These are phyloP conservation scores for Tripterygium wilfordii DNA, from an alignment of 177 flowering plant species.

Conservation along the genomic window DNA sequence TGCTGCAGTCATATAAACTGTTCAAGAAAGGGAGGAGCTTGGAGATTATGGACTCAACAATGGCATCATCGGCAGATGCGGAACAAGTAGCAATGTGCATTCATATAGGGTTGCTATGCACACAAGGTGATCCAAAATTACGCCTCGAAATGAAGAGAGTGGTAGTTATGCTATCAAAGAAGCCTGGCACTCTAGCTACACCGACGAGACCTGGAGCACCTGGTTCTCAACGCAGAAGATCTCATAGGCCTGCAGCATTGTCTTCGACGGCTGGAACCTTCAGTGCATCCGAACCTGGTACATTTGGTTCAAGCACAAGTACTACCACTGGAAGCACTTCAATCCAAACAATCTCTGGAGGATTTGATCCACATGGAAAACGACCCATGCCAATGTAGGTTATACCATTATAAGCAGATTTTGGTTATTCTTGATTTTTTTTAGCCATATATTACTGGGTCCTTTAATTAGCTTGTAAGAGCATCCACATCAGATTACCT, in stretches of 20 bases:
- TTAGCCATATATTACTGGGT: no score
- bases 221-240: slow-evolving; percentile 42
- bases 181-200: slow-evolving; percentile 51
- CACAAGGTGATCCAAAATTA: slow-evolving; percentile 58
- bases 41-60: slow-evolving; percentile 58
- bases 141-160: slow-evolving; percentile 71
- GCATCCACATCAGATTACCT: no score
- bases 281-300: slow-evolving; percentile 16
- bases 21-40: slow-evolving; percentile 51
- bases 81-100: slow-evolving; percentile 65
- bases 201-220: slow-evolving; percentile 65
- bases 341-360: slow-evolving; percentile 12
- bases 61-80: slow-evolving; percentile 31
- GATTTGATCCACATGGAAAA: slow-evolving; percentile 29
- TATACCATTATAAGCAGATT: neutral
- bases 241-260: slow-evolving; percentile 5
- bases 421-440: neutral
- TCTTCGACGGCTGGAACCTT: slow-evolving; percentile 8
- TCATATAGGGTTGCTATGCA: slow-evolving; percentile 72
- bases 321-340: slow-evolving; percentile 10
- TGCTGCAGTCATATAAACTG: slow-evolving; percentile 54
- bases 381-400: slow-evolving; percentile 34
- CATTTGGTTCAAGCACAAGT: slow-evolving; percentile 21
- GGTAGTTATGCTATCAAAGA: slow-evolving; percentile 53
- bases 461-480: neutral